Evolutionary conservation across 257 asterid genomes (phyloP).

Genomic region (Lavandula angustifolia): DNA sequence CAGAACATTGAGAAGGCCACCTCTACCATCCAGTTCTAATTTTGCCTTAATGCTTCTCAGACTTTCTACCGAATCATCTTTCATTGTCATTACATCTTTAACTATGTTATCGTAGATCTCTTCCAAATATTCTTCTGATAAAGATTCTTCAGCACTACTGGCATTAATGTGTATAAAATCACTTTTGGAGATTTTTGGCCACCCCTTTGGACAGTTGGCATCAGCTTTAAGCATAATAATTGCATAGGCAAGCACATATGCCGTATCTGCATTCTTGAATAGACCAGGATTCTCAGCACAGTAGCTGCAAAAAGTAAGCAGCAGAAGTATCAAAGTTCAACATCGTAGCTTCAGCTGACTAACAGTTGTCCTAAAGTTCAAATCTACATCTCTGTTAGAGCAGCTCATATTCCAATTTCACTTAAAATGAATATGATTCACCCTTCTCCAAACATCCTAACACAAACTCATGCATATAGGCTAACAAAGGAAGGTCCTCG

Average conservation of each 20-base stretch:
- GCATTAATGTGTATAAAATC: conserved; percentile 75
- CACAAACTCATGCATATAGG: neutral
- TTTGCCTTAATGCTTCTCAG: conserved; percentile 54
- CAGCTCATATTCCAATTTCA: neutral
- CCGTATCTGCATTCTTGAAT: conserved; percentile 92
- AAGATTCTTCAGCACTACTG: conserved; percentile 73
- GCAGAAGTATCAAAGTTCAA: conserved; percentile 20
- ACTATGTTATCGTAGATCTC: conserved; percentile 89
- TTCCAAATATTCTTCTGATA: conserved; percentile 80
- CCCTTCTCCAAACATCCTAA: neutral
- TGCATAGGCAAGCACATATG: conserved; percentile 93
- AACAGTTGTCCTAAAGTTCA: neutral
- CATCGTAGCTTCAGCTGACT: conserved; percentile 14
- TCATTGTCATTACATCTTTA: conserved; percentile 83
- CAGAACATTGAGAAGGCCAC: conserved; percentile 64
- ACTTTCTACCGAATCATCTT: conserved; percentile 58
- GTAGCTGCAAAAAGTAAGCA: conserved; percentile 58
- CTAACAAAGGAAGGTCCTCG: neutral
- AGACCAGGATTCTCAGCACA: conserved; percentile 83
- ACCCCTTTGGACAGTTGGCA: conserved; percentile 81
- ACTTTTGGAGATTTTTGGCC: conserved; percentile 88
- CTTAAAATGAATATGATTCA: too few relatives aligned
- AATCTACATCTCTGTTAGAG: conserved; percentile 22
- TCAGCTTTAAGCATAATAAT: conserved; percentile 85
- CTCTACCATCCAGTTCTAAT: conserved; percentile 67